Percentiles rank a stretch among this genome's conserved stretches.
Evolutionary conservation across 345 rosid species (phyloP).

Genomic region (Ceriops zippeliana): DNA sequence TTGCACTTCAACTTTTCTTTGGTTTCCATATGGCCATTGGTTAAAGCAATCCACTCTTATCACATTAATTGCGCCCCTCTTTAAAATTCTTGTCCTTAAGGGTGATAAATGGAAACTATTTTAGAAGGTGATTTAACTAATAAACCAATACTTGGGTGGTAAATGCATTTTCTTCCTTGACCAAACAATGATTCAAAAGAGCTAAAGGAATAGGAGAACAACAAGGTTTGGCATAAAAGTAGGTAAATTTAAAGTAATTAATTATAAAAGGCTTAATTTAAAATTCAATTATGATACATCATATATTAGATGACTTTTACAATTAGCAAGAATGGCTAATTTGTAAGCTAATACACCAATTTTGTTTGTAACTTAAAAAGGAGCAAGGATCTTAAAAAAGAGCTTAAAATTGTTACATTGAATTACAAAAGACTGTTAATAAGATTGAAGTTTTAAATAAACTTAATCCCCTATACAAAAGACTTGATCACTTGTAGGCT

Average conservation of each 20-base stretch:
- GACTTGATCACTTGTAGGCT: fast-evolving
- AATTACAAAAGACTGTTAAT: background rate
- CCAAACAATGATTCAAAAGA: background rate
- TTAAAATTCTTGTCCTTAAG: too few relatives aligned
- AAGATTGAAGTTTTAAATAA: background rate
- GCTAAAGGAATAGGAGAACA: background rate
- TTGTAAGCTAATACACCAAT: background rate
- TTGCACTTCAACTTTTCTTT: too few relatives aligned
- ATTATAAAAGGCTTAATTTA: background rate
- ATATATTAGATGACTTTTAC: background rate
- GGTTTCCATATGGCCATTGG: too few relatives aligned
- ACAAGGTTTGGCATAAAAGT: fast-evolving
- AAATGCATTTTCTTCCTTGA: background rate
- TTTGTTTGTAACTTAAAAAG: background rate
- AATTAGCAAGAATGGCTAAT: background rate
- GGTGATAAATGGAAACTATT: too few relatives aligned
- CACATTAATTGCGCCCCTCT: too few relatives aligned
- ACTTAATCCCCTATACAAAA: too few relatives aligned
- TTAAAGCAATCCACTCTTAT: too few relatives aligned
- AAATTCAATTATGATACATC: background rate
- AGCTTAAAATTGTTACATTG: background rate
- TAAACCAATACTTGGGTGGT: background rate
- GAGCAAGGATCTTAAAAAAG: too few relatives aligned
- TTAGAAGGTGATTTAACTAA: fast-evolving
- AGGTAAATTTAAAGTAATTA: background rate